These are phyloP conservation scores for Tuber aestivum DNA, from an alignment of 495 filamentous ascomycete genomes.

Conservation along the genomic window DNA sequence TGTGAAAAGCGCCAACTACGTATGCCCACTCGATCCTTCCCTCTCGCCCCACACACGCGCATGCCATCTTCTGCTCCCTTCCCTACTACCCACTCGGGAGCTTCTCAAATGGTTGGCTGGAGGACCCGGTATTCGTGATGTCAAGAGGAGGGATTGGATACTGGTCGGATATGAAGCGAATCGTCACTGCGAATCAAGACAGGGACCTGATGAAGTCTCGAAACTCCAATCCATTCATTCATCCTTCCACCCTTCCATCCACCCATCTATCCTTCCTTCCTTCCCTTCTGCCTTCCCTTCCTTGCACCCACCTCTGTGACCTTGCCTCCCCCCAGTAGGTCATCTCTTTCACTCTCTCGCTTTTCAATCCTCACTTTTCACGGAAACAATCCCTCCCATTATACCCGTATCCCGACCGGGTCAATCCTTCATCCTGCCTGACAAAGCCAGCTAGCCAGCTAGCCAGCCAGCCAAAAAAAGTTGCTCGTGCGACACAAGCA, in stretches of 20 bases:
- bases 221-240: background rate
- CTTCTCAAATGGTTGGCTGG: background rate
- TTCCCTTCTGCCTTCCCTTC: background rate
- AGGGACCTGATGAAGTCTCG: background rate
- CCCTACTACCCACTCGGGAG: background rate
- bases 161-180: background rate
- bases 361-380: background rate
- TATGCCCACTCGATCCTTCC: background rate
- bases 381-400: background rate
- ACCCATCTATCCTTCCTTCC: no score
- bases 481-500: background rate
- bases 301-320: background rate
- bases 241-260: no score
- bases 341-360: background rate
- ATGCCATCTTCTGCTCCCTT: background rate
- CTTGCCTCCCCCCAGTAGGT: background rate
- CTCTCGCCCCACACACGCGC: background rate
- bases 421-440: background rate
- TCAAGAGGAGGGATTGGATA: background rate
- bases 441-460: background rate
- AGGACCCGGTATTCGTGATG: background rate
- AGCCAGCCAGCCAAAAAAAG: background rate
- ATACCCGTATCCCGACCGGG: background rate
- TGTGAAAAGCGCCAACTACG: background rate
- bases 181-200: background rate